Conservation (phyloP, 2,329 filamentous ascomycete genomes). For the Ceratocystis variospora region DNA sequence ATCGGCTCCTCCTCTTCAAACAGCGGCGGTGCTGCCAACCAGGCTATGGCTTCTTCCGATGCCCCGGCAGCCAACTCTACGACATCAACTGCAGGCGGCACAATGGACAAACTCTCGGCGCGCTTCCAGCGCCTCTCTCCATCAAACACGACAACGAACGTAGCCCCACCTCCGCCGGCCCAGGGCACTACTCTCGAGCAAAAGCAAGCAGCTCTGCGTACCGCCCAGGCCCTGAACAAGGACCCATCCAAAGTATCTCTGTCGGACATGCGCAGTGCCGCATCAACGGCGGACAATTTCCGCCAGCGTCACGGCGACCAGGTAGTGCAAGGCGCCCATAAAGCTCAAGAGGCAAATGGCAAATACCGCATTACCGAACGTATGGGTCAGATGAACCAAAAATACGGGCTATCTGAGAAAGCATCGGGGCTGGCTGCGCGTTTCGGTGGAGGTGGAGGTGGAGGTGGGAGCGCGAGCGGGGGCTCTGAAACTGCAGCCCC, state of each 20-base stretch:
- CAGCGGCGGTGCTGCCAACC: background rate
- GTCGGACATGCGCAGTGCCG: slow-evolving; percentile 43
- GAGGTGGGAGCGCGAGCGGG: no score
- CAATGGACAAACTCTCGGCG: slow-evolving; percentile 20
- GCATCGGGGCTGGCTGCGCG: slow-evolving; percentile 15
- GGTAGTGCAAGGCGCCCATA: slow-evolving; percentile 44
- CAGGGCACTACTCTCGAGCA: slow-evolving; percentile 50
- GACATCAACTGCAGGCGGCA: slow-evolving; percentile 22
- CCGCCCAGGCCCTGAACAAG: slow-evolving; percentile 44
- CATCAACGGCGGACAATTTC: slow-evolving; percentile 52
- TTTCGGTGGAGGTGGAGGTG: slow-evolving; percentile 7
- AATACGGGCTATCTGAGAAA: slow-evolving; percentile 16
- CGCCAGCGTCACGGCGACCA: slow-evolving; percentile 57
- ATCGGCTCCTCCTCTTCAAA: slow-evolving; percentile 39
- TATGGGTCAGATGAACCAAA: slow-evolving; percentile 21
- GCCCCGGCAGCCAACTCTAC: slow-evolving; percentile 22
- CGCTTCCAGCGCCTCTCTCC: slow-evolving; percentile 16
- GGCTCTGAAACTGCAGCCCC: background rate
- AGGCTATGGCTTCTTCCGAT: slow-evolving; percentile 23
- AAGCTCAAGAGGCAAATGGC: slow-evolving; percentile 44
- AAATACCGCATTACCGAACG: slow-evolving; percentile 43
- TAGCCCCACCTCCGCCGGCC: slow-evolving; percentile 22
- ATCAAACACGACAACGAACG: background rate
- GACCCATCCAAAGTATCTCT: slow-evolving; percentile 49
- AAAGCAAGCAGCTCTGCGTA: slow-evolving; percentile 49